Evolutionary conservation across 768 basidiomycete species (phyloP), one percentile per base, ranked within the genome.

Genomic region (Sarcodon aspratus): DNA sequence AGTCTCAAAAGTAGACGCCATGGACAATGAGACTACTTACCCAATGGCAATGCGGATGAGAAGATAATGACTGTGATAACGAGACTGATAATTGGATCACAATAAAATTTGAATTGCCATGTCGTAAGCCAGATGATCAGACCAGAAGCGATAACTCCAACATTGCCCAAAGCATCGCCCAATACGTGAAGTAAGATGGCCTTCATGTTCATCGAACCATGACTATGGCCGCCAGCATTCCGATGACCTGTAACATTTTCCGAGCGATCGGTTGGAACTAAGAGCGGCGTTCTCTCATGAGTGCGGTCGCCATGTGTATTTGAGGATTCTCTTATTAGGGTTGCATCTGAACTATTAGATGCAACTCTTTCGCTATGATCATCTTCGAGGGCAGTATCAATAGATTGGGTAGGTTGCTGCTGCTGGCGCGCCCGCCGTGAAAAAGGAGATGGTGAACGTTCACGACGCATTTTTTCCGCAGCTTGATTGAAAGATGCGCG

Each of bases 31-130:
- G 46, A 35, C 11, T 33, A 63, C 76, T 33, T 54, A 88, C 87
- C 87, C 33, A 99, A 74, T 5, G 96, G 96, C 38, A 98, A 62
- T 7, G 96, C 91, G 50, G 89, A 93, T 2, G 88, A 92, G 70
- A 98, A 95, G 54, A 99, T 99, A 63, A 99, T 98, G 46, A 80
- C 71, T 1, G 96, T 93, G 66, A 99, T 98, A 48, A 97, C 73
- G 55, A 99, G 73, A 63, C 87, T 91, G 66, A 99, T 92, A 36
- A 85, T 62, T 0, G 96, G 96, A 63, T 99, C 96, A 55, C 82
- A 92, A 68, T 93, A 96, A 59, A 80, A 87, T 61, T 86, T 91
- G 75, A 78, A 93, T 55, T 69, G 66, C 81, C 88, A 94, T 21
- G 78, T 68, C 1, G 85, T 83, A 50, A 87, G 75, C 93, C 91